Conservation (phyloP, 768 basidiomycete species). For the Crepidotus variabilis region DNA sequence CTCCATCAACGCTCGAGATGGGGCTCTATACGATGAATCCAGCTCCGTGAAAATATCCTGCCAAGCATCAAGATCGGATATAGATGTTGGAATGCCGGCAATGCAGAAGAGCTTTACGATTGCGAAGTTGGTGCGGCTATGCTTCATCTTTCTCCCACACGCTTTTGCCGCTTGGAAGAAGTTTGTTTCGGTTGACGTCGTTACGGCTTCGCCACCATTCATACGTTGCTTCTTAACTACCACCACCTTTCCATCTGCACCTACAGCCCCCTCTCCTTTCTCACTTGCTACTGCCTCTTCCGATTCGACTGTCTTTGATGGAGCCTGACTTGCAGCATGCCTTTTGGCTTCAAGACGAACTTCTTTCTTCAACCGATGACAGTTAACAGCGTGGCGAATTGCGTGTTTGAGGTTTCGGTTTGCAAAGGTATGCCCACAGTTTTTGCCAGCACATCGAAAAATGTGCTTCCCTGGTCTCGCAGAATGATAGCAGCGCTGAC, state of each 20-base stretch:
- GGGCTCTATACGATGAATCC: slow-evolving; percentile 10
- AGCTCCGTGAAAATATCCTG: slow-evolving; percentile 4
- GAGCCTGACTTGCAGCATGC: neutral
- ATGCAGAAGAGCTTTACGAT: slow-evolving; percentile 13
- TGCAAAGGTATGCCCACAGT: neutral
- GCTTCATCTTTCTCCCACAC: slow-evolving; percentile 1
- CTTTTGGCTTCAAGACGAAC: neutral
- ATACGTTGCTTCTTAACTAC: neutral
- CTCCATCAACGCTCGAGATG: slow-evolving; percentile 9
- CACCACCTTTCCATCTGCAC: no score
- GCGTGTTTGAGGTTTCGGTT: neutral
- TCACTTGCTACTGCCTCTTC: no score
- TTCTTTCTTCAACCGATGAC: neutral
- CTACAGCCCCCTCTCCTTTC: no score
- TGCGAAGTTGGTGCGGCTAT: slow-evolving; percentile 8
- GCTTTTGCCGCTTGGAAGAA: slow-evolving; percentile 7
- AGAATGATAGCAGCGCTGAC: neutral
- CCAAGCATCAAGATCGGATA: slow-evolving; percentile 11
- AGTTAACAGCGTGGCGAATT: neutral
- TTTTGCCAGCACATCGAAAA: neutral
- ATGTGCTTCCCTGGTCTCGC: neutral
- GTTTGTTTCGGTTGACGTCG: no score
- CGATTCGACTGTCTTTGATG: neutral
- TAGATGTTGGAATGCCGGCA: slow-evolving; percentile 12
- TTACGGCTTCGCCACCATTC: neutral